Evolutionary conservation across 257 asterid species (phyloP), one percentile per base, ranked within the genome.

Genomic region (Scutellaria galericulata): DNA sequence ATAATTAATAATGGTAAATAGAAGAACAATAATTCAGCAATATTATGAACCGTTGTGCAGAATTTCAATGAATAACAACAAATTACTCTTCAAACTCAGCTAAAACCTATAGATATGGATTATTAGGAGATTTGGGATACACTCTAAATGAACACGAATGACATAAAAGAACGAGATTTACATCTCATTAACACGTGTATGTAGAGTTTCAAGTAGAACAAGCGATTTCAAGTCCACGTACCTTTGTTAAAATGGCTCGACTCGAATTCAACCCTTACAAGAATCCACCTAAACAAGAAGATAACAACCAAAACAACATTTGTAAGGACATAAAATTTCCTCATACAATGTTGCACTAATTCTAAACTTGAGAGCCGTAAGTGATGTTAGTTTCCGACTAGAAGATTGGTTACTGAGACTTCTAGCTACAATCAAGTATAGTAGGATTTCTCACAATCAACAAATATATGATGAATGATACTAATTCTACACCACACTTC

Each of bases 191-290:
- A 60, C 55, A 54, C 40, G 39, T 41, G 71, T 39, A 22, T 50
- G 9, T 35, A 60, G 46, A 52, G 6, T 7, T 10, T 35, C 24
- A 53, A 50, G 62, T 14, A 42, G 52, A 75, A 59, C 60, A 48
- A 61, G 80, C 55, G 61, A 24, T 13, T 41, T 39, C 68, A 72
- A 52, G 59, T 40, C 3, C 42, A 58, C 50, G 45, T 59, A 55
- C 37, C 42, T 24, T 68, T 1, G 42, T 42, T 10, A 48, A n/a
- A n/a, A n/a, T 1, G 46, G 46, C 37, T 66, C 35, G 9, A 14
- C 27, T 64, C 35, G 14, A 51, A 50, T 59, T 11, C 55, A 18
- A 44, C 45, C 5, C 22, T 24, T n/a, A 9, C 39, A 18, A 45
- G 37, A 15, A 41, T 40, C 14, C 31, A 67, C 51, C 61, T 48